Evolutionary conservation across 345 rosid genomes (phyloP), one percentile per base, ranked within the genome.

Genomic region (Boechera divaricarpa): DNA sequence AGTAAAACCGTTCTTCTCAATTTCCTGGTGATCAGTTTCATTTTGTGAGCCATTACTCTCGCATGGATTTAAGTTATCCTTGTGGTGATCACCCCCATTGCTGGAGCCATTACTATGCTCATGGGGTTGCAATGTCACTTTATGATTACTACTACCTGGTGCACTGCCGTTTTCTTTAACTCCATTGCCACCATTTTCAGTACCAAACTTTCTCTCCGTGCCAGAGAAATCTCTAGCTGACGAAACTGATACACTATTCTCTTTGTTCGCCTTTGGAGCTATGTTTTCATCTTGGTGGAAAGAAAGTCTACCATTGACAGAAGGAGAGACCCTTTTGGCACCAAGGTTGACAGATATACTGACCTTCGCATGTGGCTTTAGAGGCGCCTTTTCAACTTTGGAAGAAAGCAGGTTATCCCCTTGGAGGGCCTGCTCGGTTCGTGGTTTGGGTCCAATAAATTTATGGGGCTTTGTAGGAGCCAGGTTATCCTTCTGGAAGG

Each of bases 341-440:
- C 79, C 85, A 76, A 72, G 77, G 72, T 83, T 92, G 68, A 86
- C 90, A 77, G 77, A 78, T 82, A 88, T 81, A 72, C 69, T 80
- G 75, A 89, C 83, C 84, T 88, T 92, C 65, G 86, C 68, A 38
- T 52, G 87, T 15, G 86, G 81, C 63, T 74, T 78, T 21, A 88
- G 80, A 72, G 87, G 83, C 57, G 81, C 84, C 82, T 86, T 92
- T 81, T 83, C 88, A 70, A 77, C 85, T 86, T 84, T 80, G 47
- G 86, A 79, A 71, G 74, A 53, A 55, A 78, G 51, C 48, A 79
- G 64, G 59, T 66, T 79, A 63, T 70, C 83, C 72, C 74, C 79
- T 44, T 54, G 74, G 18, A 82, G 55, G 33, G 85, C 54, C 67
- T 64, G 83, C 70, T 85, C 93, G 63, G 48, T 73, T 16, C 29